Percentiles rank a stretch among this genome's conserved stretches.
phyloP scores from a whole-genome alignment of 2,329 filamentous ascomycete genomes.

The Didymella segeticola region DNA sequence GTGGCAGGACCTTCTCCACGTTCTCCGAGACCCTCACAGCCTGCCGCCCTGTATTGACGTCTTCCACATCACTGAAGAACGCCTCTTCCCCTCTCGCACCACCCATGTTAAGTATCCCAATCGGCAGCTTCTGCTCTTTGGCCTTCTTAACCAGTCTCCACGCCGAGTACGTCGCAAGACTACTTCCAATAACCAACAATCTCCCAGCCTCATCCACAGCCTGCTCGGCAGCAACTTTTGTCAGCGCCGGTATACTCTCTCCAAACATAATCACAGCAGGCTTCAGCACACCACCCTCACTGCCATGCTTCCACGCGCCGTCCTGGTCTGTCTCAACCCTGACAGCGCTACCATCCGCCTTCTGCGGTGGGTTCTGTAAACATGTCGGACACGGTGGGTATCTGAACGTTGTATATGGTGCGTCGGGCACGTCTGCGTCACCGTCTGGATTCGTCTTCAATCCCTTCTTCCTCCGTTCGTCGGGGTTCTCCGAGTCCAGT shows the following conservation, averaged over 20 bases:
- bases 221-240: constrained; percentile 79
- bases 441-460: constrained; percentile 91
- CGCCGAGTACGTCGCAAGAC: constrained; percentile 91
- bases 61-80: constrained; percentile 68
- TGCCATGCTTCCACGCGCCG: constrained; percentile 71
- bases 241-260: constrained; percentile 74
- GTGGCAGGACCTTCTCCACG: constrained; percentile 48
- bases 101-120: constrained; percentile 88
- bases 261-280: constrained; percentile 97
- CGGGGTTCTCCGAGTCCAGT: constrained; percentile 77
- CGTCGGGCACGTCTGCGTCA: constrained; percentile 87
- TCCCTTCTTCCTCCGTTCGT: constrained; percentile 70
- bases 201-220: constrained; percentile 76
- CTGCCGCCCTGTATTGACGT: constrained; percentile 44
- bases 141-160: constrained; percentile 88
- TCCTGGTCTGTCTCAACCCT: constrained; percentile 76
- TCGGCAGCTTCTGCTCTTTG: constrained; percentile 80
- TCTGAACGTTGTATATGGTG: constrained; percentile 86
- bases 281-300: constrained; percentile 78
- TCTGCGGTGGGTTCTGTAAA: constrained; percentile 68
- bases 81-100: constrained; percentile 79
- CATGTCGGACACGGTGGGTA: constrained; percentile 91
- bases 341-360: constrained; percentile 55
- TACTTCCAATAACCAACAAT: constrained; percentile 84
- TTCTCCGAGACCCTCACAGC: constrained; percentile 51